Percentiles rank a stretch among this genome's conserved stretches.
Conservation (phyloP, 2,329 filamentous ascomycete genomes). For the Penicillium sp. region DNA sequence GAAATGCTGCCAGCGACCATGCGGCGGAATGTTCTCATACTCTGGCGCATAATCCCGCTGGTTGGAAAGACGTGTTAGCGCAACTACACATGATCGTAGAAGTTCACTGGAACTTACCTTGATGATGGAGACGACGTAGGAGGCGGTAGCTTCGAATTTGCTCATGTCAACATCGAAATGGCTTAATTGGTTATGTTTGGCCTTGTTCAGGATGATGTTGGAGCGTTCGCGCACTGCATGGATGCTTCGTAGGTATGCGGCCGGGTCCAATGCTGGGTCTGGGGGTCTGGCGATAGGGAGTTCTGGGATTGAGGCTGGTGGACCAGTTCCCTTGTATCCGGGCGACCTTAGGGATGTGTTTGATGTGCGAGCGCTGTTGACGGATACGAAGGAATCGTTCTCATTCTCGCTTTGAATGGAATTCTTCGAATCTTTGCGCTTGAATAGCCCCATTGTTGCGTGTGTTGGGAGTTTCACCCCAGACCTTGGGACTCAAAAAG, state of each 20-base stretch:
- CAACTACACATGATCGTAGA: not conserved
- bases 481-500: not conserved
- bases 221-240: slow-evolving; percentile 80
- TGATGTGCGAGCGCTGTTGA: slow-evolving; percentile 45
- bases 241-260: slow-evolving; percentile 85
- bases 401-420: slow-evolving; percentile 35
- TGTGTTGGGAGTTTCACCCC: slow-evolving; percentile 6
- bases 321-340: slow-evolving; percentile 46
- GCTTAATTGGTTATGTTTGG: slow-evolving; percentile 69
- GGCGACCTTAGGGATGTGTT: slow-evolving; percentile 52
- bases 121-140: slow-evolving; percentile 88
- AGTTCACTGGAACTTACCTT: slow-evolving; percentile 59
- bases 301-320: slow-evolving; percentile 61
- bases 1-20: slow-evolving; percentile 68
- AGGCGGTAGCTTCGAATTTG: slow-evolving; percentile 79
- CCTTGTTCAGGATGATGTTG: slow-evolving; percentile 70
- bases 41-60: slow-evolving; percentile 69
- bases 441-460: slow-evolving; percentile 45
- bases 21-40: slow-evolving; percentile 74
- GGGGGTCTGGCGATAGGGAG: slow-evolving; percentile 79
- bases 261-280: slow-evolving; percentile 83
- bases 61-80: not conserved
- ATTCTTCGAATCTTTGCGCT: slow-evolving; percentile 45
- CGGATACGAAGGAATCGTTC: slow-evolving; percentile 37
- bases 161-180: slow-evolving; percentile 87